Conservation (phyloP, 306 rosid species). For the Cucurbita ficifolia region DNA sequence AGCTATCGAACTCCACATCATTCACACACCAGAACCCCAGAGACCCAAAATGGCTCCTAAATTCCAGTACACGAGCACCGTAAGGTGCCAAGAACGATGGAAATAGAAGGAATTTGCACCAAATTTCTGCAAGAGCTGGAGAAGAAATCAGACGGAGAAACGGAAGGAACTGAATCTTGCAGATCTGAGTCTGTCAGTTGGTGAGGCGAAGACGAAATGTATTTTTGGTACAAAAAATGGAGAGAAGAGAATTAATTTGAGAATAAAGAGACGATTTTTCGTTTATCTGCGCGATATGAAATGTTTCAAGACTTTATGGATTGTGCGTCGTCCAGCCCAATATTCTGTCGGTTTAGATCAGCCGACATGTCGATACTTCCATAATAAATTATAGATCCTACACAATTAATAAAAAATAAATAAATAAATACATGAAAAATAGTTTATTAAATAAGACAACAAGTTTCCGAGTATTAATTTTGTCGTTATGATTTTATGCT, state of each 20-base stretch:
- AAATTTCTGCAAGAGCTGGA: neutral
- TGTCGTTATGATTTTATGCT: too few relatives aligned
- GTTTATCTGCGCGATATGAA: neutral
- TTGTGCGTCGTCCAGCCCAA: neutral
- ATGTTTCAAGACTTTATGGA: neutral
- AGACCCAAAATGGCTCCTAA: neutral
- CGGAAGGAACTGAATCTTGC: neutral
- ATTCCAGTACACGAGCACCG: neutral
- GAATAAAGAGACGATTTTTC: neutral
- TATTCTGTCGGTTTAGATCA: neutral
- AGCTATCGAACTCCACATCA: conserved; percentile 75
- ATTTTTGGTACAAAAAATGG: neutral
- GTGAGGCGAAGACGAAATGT: neutral
- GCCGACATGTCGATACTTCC: neutral
- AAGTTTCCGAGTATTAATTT: too few relatives aligned
- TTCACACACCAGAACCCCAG: conserved; percentile 11
- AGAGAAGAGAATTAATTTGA: neutral
- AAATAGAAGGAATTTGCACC: neutral
- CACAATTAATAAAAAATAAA: too few relatives aligned
- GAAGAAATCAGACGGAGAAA: neutral
- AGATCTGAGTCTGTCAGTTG: neutral
- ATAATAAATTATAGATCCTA: neutral
- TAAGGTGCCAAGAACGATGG: neutral
- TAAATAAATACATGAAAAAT: too few relatives aligned
- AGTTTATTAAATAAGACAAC: too few relatives aligned